Evolutionary conservation across 352 stramenopile species (phyloP).

Genomic region (Globisporangium splendens): DNA sequence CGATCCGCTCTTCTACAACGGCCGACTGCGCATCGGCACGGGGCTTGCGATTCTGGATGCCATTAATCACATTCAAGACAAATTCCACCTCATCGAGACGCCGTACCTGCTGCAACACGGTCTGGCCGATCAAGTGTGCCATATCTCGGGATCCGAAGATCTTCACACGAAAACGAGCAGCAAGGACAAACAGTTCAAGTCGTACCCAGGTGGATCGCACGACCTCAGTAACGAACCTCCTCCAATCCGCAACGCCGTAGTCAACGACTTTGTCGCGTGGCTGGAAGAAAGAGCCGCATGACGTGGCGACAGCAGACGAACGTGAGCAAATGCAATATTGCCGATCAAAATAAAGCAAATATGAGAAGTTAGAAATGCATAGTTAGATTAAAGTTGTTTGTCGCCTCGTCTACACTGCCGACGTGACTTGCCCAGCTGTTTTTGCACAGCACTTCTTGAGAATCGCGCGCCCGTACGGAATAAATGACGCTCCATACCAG

Average conservation of each 20-base stretch:
- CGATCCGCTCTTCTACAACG: conserved; percentile 74
- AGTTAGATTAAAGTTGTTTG: neutral
- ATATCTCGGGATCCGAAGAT: conserved; percentile 57
- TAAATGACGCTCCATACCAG: conserved; percentile 80
- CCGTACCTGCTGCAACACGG: conserved; percentile 81
- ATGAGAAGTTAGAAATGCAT: conserved; percentile 1
- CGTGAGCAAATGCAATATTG: too few relatives aligned
- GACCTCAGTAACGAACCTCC: conserved; percentile 75
- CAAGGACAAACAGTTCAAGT: conserved; percentile 68
- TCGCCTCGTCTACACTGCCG: conserved; percentile 17
- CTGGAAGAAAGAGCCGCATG: conserved; percentile 38
- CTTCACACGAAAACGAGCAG: conserved; percentile 54
- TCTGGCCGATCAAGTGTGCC: conserved; percentile 61
- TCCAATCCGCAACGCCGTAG: conserved; percentile 52
- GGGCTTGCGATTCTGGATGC: conserved; percentile 66
- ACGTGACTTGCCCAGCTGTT: conserved; percentile 38
- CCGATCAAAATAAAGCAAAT: neutral
- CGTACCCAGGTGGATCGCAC: conserved; percentile 54
- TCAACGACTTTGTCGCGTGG: conserved; percentile 71
- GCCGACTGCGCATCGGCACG: conserved; percentile 68
- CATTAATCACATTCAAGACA: conserved; percentile 48
- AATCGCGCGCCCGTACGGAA: conserved; percentile 75
- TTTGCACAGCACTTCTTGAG: conserved; percentile 71
- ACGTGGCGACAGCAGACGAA: too few relatives aligned
- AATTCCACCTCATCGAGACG: conserved; percentile 55